Evolutionary conservation across 306 rosid genomes (phyloP), one percentile per base, ranked within the genome.

Genomic region (Lablab purpureus): DNA sequence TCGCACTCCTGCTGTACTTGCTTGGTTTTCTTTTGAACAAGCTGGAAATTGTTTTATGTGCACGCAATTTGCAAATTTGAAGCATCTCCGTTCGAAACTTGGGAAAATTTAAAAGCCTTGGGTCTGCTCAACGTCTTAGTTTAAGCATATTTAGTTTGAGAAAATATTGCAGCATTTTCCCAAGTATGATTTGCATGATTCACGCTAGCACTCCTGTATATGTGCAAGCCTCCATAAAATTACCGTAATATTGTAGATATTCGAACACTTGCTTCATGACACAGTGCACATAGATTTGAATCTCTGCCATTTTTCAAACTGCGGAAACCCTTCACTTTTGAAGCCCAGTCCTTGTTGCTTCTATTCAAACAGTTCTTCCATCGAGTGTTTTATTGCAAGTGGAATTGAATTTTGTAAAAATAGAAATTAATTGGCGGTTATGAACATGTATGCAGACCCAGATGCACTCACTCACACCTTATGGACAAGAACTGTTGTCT

Each of bases 381-480:
- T 79, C 27, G 64, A 54, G 32, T 75, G 10, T n/a, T 64, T 75
- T 75, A 41, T 64, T 52, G 49, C 47, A 27, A 76, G 22, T 58
- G 41, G 60, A 21, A 58, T 49, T 66, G 43, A 30, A 34, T 51
- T 67, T 55, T 64, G 72, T 64, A 60, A 71, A 63, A 56, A 49
- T 55, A 71, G 40, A 84, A 71, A 76, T 11, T 84, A 76, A 76
- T 70, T 23, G 60, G 80, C 76, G 28, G 72, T 74, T 67, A 60
- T 67, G 70, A 87, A 63, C 86, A 78, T 85, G 67, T 71, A 17
- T 88, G 81, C 90, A 95, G 99, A 95, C 97, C 9, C 97, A 91
- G 83, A 91, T 88, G 95, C 97, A 85, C 85, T 91, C 94, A 25
- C 96, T 95, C 77, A 87, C 89, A 8, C 94, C 99, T 7, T 95